Evolutionary conservation across 2,329 filamentous ascomycete genomes (phyloP).

Genomic region (Emmonsia crescens): DNA sequence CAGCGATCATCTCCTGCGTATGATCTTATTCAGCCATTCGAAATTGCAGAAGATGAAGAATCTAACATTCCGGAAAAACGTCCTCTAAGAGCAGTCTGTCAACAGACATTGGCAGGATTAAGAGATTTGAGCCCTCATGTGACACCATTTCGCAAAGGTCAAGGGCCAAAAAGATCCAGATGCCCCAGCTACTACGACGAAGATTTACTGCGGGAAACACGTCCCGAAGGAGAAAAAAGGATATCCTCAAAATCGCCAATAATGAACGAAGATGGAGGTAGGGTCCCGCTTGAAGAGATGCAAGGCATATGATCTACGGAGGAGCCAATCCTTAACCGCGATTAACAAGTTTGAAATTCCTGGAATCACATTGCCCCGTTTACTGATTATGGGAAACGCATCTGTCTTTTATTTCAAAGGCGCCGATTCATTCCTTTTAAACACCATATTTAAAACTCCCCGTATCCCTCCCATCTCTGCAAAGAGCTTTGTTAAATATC

Average conservation of each 20-base stretch:
- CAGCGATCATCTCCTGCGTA: neutral
- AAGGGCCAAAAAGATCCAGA: constrained; percentile 7
- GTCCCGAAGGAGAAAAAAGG: neutral
- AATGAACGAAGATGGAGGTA: neutral
- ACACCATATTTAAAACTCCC: no score
- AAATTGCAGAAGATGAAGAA: constrained; percentile 1
- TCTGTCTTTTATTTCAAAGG: neutral
- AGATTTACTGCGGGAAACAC: constrained; percentile 5
- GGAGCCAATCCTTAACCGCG: neutral
- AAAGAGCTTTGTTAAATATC: no score
- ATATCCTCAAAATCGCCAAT: neutral
- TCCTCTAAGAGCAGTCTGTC: neutral
- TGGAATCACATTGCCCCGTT: neutral
- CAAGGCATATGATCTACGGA: neutral
- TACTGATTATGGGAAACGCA: neutral
- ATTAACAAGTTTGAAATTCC: neutral
- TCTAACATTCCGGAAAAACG: neutral
- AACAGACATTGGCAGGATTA: neutral
- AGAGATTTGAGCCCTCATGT: constrained; percentile 9
- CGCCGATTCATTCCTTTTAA: neutral
- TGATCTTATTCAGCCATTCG: neutral
- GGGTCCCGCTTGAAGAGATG: neutral
- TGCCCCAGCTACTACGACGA: constrained; percentile 11
- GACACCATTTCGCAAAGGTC: constrained; percentile 10
- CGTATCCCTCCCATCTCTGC: no score